Conservation (phyloP, 192 early-diverging fungal species). For the Backusella luteola region DNA sequence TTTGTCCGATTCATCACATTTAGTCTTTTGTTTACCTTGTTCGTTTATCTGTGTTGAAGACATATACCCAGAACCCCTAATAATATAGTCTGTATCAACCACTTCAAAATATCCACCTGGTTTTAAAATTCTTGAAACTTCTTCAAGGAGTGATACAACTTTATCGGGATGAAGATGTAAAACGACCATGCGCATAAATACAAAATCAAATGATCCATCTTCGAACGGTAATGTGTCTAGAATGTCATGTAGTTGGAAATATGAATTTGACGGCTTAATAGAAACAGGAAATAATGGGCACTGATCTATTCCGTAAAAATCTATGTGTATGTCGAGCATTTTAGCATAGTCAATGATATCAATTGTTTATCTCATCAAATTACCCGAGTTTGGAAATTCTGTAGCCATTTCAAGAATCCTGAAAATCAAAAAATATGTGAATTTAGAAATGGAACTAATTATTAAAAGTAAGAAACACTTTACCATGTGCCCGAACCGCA, state of each 20-base stretch:
- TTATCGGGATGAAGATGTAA: slow-evolving; percentile 4
- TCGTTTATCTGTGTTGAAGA: neutral
- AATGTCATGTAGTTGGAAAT: slow-evolving; percentile 19
- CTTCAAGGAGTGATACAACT: neutral
- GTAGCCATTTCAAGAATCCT: slow-evolving; percentile 38
- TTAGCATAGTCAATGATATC: neutral
- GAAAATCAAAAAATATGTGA: neutral
- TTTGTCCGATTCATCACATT: neutral
- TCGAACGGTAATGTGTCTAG: neutral
- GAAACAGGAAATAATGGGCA: slow-evolving; percentile 22
- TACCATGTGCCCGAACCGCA: neutral
- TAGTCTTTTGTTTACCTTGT: slow-evolving; percentile 1
- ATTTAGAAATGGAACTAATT: neutral
- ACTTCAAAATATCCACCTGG: slow-evolving; percentile 29
- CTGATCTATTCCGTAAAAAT: slow-evolving; percentile 37
- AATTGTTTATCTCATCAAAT: neutral
- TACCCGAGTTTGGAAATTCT: slow-evolving; percentile 30
- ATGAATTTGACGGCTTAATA: slow-evolving; percentile 32
- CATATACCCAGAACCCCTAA: slow-evolving; percentile 11
- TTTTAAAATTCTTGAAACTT: slow-evolving; percentile 23
- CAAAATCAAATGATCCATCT: slow-evolving; percentile 10
- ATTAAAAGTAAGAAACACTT: neutral
- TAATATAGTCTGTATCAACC: slow-evolving; percentile 14
- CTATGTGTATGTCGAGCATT: neutral
- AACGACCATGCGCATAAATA: slow-evolving; percentile 18